A percentile compares a stretch with the other conserved stretches of the same genome.
phyloP scores from a whole-genome alignment of 129 eudicot species.

The Flaveria ramosissima region DNA sequence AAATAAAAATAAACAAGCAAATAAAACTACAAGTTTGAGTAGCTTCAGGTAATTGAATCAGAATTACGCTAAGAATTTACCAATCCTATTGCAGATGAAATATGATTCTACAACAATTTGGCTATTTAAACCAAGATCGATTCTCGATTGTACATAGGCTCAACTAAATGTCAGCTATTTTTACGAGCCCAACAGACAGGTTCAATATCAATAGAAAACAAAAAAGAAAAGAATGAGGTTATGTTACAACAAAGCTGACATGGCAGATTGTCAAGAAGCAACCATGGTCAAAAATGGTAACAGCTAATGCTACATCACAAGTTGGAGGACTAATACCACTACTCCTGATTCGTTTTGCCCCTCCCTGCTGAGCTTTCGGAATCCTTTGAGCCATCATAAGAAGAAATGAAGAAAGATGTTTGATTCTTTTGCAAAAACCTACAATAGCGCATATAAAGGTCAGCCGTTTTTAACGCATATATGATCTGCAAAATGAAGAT shows the following conservation, averaged over 20 bases:
- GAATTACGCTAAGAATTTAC: conserved; percentile 26
- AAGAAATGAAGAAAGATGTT: conserved; percentile 60
- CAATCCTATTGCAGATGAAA: conserved; percentile 21
- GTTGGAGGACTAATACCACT: conserved; percentile 11
- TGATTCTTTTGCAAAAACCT: conserved; percentile 93
- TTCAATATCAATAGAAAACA: not conserved
- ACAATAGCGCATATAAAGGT: conserved; percentile 13
- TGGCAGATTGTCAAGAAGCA: conserved; percentile 18
- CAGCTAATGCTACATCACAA: conserved; percentile 39
- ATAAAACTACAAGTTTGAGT: conserved; percentile 1
- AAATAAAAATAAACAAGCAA: not conserved
- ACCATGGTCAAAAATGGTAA: conserved; percentile 22
- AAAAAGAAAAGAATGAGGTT: conserved; percentile 32
- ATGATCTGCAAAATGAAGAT: not conserved
- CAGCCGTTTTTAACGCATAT: conserved; percentile 1
- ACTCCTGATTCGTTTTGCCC: conserved; percentile 58
- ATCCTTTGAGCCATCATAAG: conserved; percentile 60
- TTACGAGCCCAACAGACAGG: not conserved
- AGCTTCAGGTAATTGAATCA: conserved; percentile 16
- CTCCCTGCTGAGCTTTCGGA: conserved; percentile 54
- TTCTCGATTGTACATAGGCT: conserved; percentile 36
- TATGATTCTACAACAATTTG: conserved; percentile 36
- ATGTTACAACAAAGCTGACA: conserved; percentile 42
- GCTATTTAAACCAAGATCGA: conserved; percentile 30
- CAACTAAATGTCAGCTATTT: conserved; percentile 22